Base-by-base conservation (phyloP, 2,329 filamentous ascomycete genomes). In the Colletotrichum coccodes region DNA sequence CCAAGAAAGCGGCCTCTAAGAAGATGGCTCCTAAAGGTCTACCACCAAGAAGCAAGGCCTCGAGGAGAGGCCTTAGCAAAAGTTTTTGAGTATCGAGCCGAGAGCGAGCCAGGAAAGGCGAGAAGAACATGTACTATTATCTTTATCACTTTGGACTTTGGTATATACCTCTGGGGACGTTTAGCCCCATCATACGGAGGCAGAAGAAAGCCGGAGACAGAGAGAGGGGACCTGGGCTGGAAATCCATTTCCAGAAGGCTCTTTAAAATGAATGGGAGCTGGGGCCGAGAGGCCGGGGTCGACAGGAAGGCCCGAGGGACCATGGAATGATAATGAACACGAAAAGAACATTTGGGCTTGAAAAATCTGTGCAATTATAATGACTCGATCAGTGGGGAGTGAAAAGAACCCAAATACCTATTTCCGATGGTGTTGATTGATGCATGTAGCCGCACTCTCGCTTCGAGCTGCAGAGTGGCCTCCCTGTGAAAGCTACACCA, bases 261-360 rank as follows among this genome's bases (percentile, higher is more conserved):
- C 38, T n/a, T 21, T 40, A 14, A 36, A 50, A n/a, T 23, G 16
- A 65, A 34, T 36, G 28, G 36, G 47, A 56, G 61, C 62, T 44
- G 38, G 34, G 56, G 54, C 47, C 61, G 54, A 69, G 11, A 56
- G 61, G 54, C 54, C 38, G 49, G 26, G 34, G 62, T 57, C 50
- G n/a, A 60, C n/a, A 53, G 26, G n/a, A 60, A 26, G 42, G 28
- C 61, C 44, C n/a, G 21, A 50, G 32, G 49, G 50, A 26, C 47
- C 32, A 28, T 64, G 46, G 66, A 57, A 69, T 69, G 66, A 69
- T 69, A 69, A 69, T 69, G 66, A 69, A 60, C 26, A 66, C 61
- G 49, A 60, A 28, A 60, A 46, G 7, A 36, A 53, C 8, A 44
- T 23, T 49, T 53, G 44, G 46, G 4, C n/a, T 53, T 53, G 26